Conservation (phyloP, 495 filamentous ascomycete species). For the Lichina pygmaea region DNA sequence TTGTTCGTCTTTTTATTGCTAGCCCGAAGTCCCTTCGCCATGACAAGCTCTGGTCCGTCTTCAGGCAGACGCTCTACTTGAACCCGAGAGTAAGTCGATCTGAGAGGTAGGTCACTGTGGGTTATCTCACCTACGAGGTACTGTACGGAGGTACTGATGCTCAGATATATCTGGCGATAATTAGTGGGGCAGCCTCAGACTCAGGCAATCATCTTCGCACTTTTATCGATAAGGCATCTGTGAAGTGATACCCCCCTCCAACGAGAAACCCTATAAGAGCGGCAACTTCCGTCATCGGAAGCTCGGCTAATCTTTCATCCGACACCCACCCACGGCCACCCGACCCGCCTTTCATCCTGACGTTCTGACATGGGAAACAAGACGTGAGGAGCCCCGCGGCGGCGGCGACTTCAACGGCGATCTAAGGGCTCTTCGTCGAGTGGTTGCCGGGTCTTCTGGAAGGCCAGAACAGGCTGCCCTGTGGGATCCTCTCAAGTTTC, state of each 20-base stretch:
- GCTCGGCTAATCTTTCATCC: no score
- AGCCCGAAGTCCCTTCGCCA: constrained; percentile 64
- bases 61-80: neutral
- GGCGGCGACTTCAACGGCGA: no score
- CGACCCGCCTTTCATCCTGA: no score
- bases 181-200: neutral
- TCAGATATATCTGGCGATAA: neutral
- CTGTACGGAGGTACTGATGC: neutral
- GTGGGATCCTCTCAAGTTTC: neutral
- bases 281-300: no score
- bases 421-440: no score
- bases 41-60: constrained; percentile 9
- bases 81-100: neutral
- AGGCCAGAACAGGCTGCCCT: neutral
- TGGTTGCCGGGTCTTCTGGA: no score
- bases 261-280: no score
- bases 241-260: no score
- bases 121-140: neutral
- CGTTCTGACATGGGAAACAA: no score
- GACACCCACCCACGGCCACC: no score
- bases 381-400: no score
- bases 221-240: neutral
- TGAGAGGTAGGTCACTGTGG: neutral
- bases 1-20: constrained; percentile 56
- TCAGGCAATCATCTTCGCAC: neutral